These are phyloP conservation scores for Thamnidium elegans DNA, from an alignment of 192 early-diverging fungal genomes.

Conservation along the genomic window DNA sequence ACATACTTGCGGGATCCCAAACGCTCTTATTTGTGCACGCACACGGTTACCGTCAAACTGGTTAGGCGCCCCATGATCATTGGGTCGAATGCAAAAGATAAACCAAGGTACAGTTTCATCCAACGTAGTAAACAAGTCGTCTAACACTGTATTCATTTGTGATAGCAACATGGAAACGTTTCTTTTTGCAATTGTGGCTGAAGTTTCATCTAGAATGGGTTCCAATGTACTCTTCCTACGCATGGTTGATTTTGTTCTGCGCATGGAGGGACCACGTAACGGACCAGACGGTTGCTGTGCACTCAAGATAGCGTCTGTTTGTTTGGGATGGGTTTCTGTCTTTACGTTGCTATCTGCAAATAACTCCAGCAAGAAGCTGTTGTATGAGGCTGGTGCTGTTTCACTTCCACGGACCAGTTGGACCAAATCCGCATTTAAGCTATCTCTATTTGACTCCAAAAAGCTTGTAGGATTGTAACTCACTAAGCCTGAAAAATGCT, in stretches of 20 bases:
- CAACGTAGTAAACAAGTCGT: constrained; percentile 65
- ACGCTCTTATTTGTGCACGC: constrained; percentile 66
- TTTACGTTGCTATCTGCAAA: constrained; percentile 71
- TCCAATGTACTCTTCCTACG: constrained; percentile 3
- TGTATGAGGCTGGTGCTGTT: constrained; percentile 56
- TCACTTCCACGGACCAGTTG: constrained; percentile 73
- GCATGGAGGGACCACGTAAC: constrained; percentile 63
- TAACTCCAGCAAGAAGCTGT: constrained; percentile 71
- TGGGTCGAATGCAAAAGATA: constrained; percentile 72
- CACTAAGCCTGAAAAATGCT: constrained; percentile 75
- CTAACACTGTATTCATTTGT: constrained; percentile 68
- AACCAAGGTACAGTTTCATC: constrained; percentile 82
- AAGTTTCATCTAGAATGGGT: neutral
- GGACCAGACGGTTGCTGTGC: constrained; percentile 75
- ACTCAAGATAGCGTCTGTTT: constrained; percentile 67
- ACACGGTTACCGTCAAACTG: constrained; percentile 69
- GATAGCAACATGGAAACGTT: constrained; percentile 59
- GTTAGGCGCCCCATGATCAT: constrained; percentile 58
- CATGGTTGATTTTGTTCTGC: constrained; percentile 40
- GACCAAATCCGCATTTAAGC: constrained; percentile 80
- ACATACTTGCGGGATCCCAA: constrained; percentile 67
- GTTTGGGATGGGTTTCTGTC: constrained; percentile 81
- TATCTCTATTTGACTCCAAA: constrained; percentile 75
- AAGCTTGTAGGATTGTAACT: constrained; percentile 65
- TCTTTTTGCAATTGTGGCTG: constrained; percentile 16